Percentiles rank a stretch among this genome's conserved stretches.
These are phyloP conservation scores for Solanum commersonii DNA, from an alignment of 257 asterid species.

Conservation along the genomic window DNA sequence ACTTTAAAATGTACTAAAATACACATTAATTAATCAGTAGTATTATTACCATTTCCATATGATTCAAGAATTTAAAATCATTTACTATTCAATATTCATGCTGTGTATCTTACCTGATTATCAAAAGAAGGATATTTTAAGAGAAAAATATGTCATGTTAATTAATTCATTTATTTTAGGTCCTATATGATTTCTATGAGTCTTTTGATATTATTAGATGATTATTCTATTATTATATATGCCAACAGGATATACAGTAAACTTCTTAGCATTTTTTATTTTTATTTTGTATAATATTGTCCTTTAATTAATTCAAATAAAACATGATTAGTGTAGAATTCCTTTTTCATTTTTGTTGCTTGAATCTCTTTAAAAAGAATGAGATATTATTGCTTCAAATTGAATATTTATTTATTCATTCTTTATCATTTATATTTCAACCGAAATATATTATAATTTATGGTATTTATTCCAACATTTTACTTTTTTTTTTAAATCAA, in stretches of 20 bases:
- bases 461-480: too few species aligned
- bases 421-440: too few species aligned
- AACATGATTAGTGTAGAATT: not conserved
- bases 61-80: not conserved
- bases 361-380: too few species aligned
- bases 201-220: not conserved
- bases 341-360: too few species aligned
- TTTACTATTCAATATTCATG: not conserved
- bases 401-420: too few species aligned
- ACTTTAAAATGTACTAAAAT: not conserved
- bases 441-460: too few species aligned
- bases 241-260: not conserved
- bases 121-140: not conserved
- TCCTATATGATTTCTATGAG: too few species aligned
- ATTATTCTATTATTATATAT: too few species aligned
- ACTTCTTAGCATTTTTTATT: not conserved
- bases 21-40: not conserved
- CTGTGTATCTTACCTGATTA: not conserved
- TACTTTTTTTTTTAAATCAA: too few species aligned
- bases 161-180: too few species aligned
- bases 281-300: not conserved
- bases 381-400: too few species aligned
- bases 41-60: not conserved
- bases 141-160: not conserved
- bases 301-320: not conserved